These are phyloP conservation scores for Pholiota molesta DNA, from an alignment of 768 basidiomycete genomes.

Conservation along the genomic window DNA sequence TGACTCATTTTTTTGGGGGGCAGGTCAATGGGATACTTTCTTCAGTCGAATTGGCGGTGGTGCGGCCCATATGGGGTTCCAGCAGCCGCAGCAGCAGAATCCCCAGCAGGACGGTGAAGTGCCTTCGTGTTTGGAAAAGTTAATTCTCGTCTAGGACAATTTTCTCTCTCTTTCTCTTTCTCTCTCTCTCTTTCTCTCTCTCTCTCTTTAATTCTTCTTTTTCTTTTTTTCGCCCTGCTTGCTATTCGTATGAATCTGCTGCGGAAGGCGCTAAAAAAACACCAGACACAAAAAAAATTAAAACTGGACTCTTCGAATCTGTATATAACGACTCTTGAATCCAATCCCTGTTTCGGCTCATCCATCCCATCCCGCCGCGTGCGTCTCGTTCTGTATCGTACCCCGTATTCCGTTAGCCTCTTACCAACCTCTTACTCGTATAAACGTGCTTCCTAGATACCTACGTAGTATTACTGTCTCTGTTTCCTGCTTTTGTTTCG, in stretches of 20 bases:
- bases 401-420: neutral
- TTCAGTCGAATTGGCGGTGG: conserved; percentile 60
- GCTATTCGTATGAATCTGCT: too few species aligned
- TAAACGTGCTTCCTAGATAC: neutral
- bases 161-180: neutral
- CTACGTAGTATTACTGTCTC: neutral
- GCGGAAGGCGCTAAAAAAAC: too few species aligned
- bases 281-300: too few species aligned
- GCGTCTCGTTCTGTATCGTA: neutral
- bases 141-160: neutral
- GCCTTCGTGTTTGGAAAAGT: neutral
- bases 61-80: conserved; percentile 16
- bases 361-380: neutral
- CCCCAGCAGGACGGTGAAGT: neutral
- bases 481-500: neutral
- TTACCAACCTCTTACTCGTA: neutral
- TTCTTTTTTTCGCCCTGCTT: too few species aligned
- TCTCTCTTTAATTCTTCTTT: too few species aligned
- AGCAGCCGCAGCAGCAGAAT: conserved; percentile 23
- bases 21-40: conserved; percentile 85
- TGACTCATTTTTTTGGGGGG: too few species aligned
- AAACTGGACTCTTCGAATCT: too few species aligned
- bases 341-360: too few species aligned
- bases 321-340: too few species aligned
- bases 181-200: too few species aligned